These are phyloP conservation scores for Phytophthora melonis DNA, from an alignment of 352 stramenopile genomes.

Conservation along the genomic window DNA sequence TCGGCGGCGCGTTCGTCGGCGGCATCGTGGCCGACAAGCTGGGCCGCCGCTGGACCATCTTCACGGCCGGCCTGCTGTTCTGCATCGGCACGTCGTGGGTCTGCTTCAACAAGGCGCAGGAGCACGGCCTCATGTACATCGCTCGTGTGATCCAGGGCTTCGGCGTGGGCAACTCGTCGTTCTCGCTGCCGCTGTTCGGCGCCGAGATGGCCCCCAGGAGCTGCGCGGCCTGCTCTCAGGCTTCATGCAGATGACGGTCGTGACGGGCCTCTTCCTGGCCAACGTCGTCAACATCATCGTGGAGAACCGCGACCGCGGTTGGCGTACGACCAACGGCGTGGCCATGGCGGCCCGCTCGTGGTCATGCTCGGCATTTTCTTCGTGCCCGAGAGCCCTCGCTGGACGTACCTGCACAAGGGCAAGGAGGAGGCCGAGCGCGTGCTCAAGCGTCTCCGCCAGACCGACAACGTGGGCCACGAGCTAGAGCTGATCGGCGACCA, in stretches of 20 bases:
- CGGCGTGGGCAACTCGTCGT: conserved; percentile 28
- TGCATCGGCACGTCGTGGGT: conserved; percentile 46
- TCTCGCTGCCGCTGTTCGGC: conserved; percentile 11
- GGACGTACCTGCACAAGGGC: too few species aligned
- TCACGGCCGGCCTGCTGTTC: conserved; percentile 46
- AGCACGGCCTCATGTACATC: conserved; percentile 34
- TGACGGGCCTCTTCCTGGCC: conserved; percentile 24
- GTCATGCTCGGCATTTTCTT: conserved; percentile 10
- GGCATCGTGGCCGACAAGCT: conserved; percentile 38
- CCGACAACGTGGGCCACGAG: conserved; percentile 39
- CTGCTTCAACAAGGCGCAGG: conserved; percentile 35
- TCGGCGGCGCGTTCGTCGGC: conserved; percentile 27
- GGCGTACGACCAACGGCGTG: conserved; percentile 51
- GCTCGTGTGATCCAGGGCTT: conserved; percentile 48
- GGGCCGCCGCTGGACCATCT: conserved; percentile 46
- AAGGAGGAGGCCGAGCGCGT: not conserved
- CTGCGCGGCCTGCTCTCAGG: too few species aligned
- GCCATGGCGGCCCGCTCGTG: conserved; percentile 42
- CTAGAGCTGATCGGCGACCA: conserved; percentile 47
- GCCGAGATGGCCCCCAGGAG: too few species aligned
- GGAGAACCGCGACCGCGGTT: conserved; percentile 37
- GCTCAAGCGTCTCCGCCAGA: conserved; percentile 41
- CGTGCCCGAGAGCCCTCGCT: too few species aligned
- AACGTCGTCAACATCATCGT: conserved; percentile 47
- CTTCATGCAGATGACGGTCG: too few species aligned